Evolutionary conservation across 768 basidiomycete species (phyloP).

Genomic region (Mycena galericulata): DNA sequence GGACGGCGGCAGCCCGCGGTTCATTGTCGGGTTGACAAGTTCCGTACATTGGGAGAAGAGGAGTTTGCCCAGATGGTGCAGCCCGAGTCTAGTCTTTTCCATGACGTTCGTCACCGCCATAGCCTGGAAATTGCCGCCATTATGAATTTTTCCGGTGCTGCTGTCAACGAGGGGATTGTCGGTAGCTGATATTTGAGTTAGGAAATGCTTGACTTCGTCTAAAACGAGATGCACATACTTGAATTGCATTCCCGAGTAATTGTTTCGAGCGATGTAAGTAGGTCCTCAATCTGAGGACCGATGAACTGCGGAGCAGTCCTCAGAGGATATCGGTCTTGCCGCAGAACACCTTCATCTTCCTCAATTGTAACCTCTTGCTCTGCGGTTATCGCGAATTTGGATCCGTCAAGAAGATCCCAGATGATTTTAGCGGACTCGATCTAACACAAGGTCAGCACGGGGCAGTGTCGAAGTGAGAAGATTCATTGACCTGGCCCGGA

Average conservation of each 20-base stretch:
- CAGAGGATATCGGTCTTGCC: constrained; percentile 81
- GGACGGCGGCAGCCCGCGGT: constrained; percentile 81
- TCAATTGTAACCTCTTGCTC: constrained; percentile 75
- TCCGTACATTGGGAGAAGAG: constrained; percentile 80
- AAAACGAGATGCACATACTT: constrained; percentile 62
- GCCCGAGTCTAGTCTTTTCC: constrained; percentile 85
- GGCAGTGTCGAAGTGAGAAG: background rate
- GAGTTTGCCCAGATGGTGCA: constrained; percentile 79
- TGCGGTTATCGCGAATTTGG: constrained; percentile 66
- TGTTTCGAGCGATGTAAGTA: constrained; percentile 67
- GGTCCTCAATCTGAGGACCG: constrained; percentile 84
- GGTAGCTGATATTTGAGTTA: constrained; percentile 63
- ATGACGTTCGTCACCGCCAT: constrained; percentile 84
- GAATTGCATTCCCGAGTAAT: constrained; percentile 83
- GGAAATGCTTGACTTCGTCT: background rate
- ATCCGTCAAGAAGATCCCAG: constrained; percentile 69
- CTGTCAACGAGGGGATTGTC: constrained; percentile 86
- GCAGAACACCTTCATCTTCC: constrained; percentile 74
- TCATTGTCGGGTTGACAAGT: constrained; percentile 84
- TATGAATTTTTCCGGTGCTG: constrained; percentile 72
- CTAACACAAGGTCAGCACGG: constrained; percentile 38
- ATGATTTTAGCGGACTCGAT: constrained; percentile 77
- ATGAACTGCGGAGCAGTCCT: constrained; percentile 82
- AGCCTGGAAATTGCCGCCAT: constrained; percentile 91
- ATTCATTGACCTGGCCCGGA: constrained; percentile 73